These are phyloP conservation scores for Primulina huaijiensis DNA, from an alignment of 257 asterid species.

Conservation along the genomic window DNA sequence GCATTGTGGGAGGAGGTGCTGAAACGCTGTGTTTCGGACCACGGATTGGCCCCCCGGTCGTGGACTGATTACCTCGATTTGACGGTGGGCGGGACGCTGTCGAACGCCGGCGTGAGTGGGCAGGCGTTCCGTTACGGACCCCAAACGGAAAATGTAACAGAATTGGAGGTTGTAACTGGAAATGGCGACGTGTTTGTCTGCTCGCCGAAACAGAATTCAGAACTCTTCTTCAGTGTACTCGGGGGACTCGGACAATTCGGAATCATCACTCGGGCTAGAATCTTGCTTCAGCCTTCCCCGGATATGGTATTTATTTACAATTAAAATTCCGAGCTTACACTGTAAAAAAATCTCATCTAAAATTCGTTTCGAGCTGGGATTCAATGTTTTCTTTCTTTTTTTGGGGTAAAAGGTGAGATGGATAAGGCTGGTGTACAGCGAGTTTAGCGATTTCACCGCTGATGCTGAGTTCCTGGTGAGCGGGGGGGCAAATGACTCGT, in stretches of 20 bases:
- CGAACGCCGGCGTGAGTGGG: conserved; percentile 95
- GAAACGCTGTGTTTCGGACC: conserved; percentile 45
- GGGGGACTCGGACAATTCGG: conserved; percentile 99
- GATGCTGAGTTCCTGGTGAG: conserved; percentile 75
- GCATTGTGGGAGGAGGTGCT: conserved; percentile 88
- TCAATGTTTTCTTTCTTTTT: conserved; percentile 1
- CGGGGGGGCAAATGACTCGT: conserved; percentile 43
- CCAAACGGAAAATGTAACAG: conserved; percentile 80
- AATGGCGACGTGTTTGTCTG: conserved; percentile 74
- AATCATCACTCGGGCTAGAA: conserved; percentile 74
- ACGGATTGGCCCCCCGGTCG: conserved; percentile 73
- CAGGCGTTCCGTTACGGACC: conserved; percentile 76
- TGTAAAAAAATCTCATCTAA: neutral
- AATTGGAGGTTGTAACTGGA: conserved; percentile 90
- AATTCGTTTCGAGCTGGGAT: neutral
- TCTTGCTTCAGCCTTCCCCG: conserved; percentile 79
- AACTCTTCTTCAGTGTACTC: conserved; percentile 68
- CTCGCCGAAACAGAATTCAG: conserved; percentile 45
- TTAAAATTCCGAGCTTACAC: neutral
- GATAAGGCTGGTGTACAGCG: conserved; percentile 82
- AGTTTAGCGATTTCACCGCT: conserved; percentile 69
- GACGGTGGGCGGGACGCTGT: conserved; percentile 91
- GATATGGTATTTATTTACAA: conserved; percentile 49
- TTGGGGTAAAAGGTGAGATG: conserved; percentile 62
- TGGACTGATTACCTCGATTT: conserved; percentile 90